These are phyloP conservation scores for Pythium phragmiticola DNA, from an alignment of 352 stramenopile species.

Conservation along the genomic window DNA sequence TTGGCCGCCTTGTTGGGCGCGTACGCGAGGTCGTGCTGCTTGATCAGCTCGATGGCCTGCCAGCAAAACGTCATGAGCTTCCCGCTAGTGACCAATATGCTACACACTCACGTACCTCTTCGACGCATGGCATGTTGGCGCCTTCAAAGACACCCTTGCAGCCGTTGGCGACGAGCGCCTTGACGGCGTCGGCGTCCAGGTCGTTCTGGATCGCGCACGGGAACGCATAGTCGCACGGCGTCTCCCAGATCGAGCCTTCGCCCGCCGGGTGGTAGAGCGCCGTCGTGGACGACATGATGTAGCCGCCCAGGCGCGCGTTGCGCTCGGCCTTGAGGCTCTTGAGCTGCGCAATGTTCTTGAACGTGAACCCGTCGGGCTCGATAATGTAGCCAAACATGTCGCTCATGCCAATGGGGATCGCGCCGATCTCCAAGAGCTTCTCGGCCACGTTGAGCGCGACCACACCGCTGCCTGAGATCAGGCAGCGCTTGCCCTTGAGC, in stretches of 20 bases:
- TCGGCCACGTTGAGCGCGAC: conserved; percentile 92
- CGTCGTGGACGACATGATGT: conserved; percentile 88
- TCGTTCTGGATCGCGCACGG: conserved; percentile 95
- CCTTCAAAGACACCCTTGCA: conserved; percentile 89
- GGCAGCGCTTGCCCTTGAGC: conserved; percentile 94
- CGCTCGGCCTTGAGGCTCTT: conserved; percentile 84
- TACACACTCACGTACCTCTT: conserved; percentile 36
- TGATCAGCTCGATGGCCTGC: conserved; percentile 74
- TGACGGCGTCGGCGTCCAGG: conserved; percentile 76
- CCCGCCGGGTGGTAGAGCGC: conserved; percentile 85
- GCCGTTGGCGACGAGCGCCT: conserved; percentile 84
- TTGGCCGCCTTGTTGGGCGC: conserved; percentile 87
- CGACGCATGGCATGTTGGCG: conserved; percentile 79
- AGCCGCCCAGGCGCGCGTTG: conserved; percentile 75
- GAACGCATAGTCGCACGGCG: conserved; percentile 95
- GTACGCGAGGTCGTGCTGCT: conserved; percentile 81
- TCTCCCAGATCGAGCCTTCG: conserved; percentile 83
- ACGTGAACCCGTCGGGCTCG: conserved; percentile 89
- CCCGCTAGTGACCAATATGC: not conserved
- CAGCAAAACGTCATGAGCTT: not conserved
- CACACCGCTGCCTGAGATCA: conserved; percentile 95
- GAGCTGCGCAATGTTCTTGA: conserved; percentile 67
- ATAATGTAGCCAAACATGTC: conserved; percentile 96
- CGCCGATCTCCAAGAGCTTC: conserved; percentile 95
- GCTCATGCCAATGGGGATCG: conserved; percentile 95